Percentiles rank a stretch among this genome's conserved stretches.
Evolutionary conservation across 306 rosid species (phyloP).

Genomic region (Dalbergia cultrata): DNA sequence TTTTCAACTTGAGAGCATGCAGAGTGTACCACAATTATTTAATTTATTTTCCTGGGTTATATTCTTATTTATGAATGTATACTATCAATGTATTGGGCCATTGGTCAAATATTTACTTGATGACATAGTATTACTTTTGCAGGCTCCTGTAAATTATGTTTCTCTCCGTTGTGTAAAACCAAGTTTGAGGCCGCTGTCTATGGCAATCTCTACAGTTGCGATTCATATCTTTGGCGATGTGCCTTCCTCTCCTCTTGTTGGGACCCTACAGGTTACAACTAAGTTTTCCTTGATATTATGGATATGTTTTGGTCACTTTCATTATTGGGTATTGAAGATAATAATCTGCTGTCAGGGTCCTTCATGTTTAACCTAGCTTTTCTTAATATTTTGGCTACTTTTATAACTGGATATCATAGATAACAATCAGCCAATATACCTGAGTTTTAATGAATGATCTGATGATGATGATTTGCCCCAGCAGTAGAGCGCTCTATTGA

Average conservation of each 20-base stretch:
- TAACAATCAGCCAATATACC: constrained; percentile 12
- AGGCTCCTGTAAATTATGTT: constrained; percentile 96
- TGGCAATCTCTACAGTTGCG: constrained; percentile 91
- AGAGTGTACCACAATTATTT: constrained; percentile 22
- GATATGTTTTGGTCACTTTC: not conserved
- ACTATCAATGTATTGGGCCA: constrained; percentile 17
- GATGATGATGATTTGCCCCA: constrained; percentile 15
- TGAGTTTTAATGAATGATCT: not conserved
- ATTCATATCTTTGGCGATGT: constrained; percentile 94
- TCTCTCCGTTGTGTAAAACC: constrained; percentile 86
- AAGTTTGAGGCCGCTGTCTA: constrained; percentile 86
- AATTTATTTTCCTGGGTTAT: constrained; percentile 18
- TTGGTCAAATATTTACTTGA: constrained; percentile 39
- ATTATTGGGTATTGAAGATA: constrained; percentile 34
- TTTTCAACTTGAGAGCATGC: constrained; percentile 36
- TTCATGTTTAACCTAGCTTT: constrained; percentile 10
- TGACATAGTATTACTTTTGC: constrained; percentile 51
- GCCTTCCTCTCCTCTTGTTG: constrained; percentile 97
- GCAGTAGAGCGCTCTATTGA: constrained; percentile 13
- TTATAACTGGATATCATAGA: constrained; percentile 15
- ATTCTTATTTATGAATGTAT: constrained; percentile 24
- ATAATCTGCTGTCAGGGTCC: constrained; percentile 52
- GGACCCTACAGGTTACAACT: constrained; percentile 79
- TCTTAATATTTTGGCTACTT: constrained; percentile 21
- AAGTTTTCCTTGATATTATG: constrained; percentile 39